Evolutionary conservation across 371 early-diverging fungal species (phyloP).

Genomic region (Catenaria anguillulae): DNA sequence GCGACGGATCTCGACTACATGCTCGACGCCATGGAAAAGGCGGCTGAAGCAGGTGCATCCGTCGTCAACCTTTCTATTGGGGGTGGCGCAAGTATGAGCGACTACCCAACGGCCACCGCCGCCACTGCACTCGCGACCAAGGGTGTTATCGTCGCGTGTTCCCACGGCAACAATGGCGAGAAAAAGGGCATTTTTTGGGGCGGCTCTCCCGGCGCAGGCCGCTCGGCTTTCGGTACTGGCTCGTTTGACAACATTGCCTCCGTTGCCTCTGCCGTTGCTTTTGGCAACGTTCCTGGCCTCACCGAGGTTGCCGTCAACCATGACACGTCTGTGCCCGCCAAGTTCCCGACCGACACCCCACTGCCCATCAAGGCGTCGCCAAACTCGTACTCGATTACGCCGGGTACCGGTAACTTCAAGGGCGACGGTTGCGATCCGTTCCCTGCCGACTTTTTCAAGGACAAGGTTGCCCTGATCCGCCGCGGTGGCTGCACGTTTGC

Average conservation of each 20-base stretch:
- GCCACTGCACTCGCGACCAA: not conserved
- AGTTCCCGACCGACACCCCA: not conserved
- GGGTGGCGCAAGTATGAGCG: not conserved
- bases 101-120: not conserved
- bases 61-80: constrained; percentile 4
- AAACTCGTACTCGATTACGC: no score
- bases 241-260: not conserved
- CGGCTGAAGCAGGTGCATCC: not conserved
- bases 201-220: not conserved
- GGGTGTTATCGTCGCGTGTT: not conserved
- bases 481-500: no score
- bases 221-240: not conserved
- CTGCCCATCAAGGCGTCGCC: not conserved
- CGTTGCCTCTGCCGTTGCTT: not conserved
- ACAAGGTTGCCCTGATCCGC: constrained; percentile 11
- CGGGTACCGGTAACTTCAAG: no score
- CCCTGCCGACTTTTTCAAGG: constrained; percentile 6
- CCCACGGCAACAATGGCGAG: constrained; percentile 2
- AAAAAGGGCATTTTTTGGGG: not conserved
- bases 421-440: constrained; percentile 3
- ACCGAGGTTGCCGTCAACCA: no score
- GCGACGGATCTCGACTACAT: not conserved
- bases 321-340: no score
- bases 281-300: not conserved
- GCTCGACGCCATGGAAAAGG: constrained; percentile 3